These are phyloP conservation scores for Ormosia semicastrata DNA, from an alignment of 306 rosid genomes.

Conservation along the genomic window DNA sequence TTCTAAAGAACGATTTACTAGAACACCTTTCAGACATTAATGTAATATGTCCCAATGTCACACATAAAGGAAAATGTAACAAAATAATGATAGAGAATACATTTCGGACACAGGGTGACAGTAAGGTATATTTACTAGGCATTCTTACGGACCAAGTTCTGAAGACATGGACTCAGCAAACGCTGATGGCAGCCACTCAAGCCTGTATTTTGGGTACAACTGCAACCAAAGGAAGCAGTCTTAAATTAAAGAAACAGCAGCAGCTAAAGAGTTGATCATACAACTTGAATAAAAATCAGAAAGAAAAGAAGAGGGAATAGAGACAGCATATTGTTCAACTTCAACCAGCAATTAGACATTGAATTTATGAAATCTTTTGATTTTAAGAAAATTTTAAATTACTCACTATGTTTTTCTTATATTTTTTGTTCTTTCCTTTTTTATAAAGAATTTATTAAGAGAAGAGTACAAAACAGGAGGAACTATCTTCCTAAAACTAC, in stretches of 20 bases:
- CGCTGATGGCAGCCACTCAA: constrained; percentile 69
- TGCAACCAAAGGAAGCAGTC: constrained; percentile 38
- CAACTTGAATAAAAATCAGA: background rate
- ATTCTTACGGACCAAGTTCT: constrained; percentile 75
- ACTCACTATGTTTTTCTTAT: background rate
- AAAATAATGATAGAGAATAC: constrained; percentile 14
- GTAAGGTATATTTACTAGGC: background rate
- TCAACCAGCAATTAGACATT: constrained; percentile 14
- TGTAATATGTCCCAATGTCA: background rate
- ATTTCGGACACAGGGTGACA: constrained; percentile 8
- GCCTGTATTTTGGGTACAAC: constrained; percentile 85
- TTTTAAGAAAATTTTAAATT: background rate
- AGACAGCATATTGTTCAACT: background rate
- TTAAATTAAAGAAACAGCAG: constrained; percentile 18
- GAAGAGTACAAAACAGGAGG: background rate
- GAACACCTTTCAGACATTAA: background rate
- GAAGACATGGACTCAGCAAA: constrained; percentile 53
- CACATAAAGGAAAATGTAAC: constrained; percentile 7
- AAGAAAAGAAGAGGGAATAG: background rate
- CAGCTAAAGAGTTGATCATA: constrained; percentile 2
- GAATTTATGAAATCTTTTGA: background rate
- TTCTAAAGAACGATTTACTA: background rate
- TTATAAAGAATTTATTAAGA: background rate
- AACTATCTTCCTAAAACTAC: background rate
- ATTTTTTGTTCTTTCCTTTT: background rate